Evolutionary conservation across 169 alveolate genomes (phyloP), one percentile per base, ranked within the genome.

Genomic region (Neospora caninum): DNA sequence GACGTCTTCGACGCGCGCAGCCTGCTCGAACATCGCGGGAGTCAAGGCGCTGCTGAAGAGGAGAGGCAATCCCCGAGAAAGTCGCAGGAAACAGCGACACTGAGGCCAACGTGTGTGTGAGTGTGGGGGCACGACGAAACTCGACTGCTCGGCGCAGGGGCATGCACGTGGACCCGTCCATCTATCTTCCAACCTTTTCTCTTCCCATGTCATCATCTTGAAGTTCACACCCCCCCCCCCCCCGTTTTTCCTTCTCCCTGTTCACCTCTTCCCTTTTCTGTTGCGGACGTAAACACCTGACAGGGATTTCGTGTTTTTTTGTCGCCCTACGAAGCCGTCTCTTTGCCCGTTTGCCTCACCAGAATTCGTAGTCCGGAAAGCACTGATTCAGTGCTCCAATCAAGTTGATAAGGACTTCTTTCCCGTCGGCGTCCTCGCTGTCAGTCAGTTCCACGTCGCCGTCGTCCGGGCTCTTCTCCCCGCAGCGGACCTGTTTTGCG

Each of bases 351-450:
- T 49, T 49, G 58, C 58, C 73, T 31, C 42, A 93, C 95, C 95
- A 54, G 89, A 96, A 96, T 80, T 96, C 97, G 92, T 95, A 96
- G 88, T 96, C 97, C 0, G 97, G 97, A 80, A 96, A 96, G 94
- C 97, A 96, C 91, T 95, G 97, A 80, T 96, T 96, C 88, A 96
- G 92, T 13, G 97, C 94, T 43, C 96, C 88, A 36, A 96, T 96
- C 70, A 96, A 95, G 83, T 96, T 95, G 67, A 96, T 96, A 43
- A 95, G 93, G 73, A 95, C 54, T 13, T 96, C 97, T 58, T 95
- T 93, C 7, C 89, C 64, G 4, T 42, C 69, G 69, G 9, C 39
- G 9, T 82, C 89, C 39, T 43, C 89, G 54, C 20, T 39, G 38
- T 41, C 54, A 36, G 82, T 93, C 58, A 64, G 73, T 29, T 7